Base-by-base conservation (phyloP, 768 basidiomycete genomes). In the Hypholoma fasciculare region DNA sequence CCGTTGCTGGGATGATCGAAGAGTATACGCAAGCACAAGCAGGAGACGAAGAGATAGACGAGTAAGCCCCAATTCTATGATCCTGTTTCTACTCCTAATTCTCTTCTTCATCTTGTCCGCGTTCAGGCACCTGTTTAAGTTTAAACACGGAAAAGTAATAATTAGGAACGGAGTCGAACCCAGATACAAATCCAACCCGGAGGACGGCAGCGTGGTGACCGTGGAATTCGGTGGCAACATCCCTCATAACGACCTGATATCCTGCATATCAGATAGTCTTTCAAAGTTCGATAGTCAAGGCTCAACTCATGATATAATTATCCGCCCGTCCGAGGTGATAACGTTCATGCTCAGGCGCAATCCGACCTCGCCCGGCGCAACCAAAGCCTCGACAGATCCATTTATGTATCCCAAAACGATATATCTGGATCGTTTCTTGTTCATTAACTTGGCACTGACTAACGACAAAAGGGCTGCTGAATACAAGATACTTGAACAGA, bases 371-470 rank as follows among this genome's bases (percentile, higher is more conserved):
- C 30, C 67, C 12, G 53, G 61, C 9, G 36, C 66, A 9, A 44
- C 66, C 23, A 74, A 71, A 59, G 57, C 71, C 2, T 63, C 71
- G 2, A 61, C 69, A 1, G 76, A 80, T 39, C 72, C 74, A 1
- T 87, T 92, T 61, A 69, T 67, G 13, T 94, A 81, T 62, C 90
- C 91, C 2, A 82, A 81, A 62, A 74, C 76, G 17, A 74, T 94
- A 48, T 91, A 84, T 67, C 74, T 93, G 47, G 92, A 94, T 66
- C 83, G 85, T 51, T 94, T 91, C 63, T 62, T 92, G 61, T 76
- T 76, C 49, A 77, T 79, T 50, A 90, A 89, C 42, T 62, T 82
- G 4, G 76, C 77, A n/a, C 27, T 79, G 16, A 72, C 74, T 2
- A 73, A 77, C 49, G 64, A 74, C 53, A 81, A 78, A 56, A 63